Percentiles rank a stretch among this genome's conserved stretches.
phyloP scores from a whole-genome alignment of 1,284 basidiomycete genomes.

The Boletus semigastroideus region DNA sequence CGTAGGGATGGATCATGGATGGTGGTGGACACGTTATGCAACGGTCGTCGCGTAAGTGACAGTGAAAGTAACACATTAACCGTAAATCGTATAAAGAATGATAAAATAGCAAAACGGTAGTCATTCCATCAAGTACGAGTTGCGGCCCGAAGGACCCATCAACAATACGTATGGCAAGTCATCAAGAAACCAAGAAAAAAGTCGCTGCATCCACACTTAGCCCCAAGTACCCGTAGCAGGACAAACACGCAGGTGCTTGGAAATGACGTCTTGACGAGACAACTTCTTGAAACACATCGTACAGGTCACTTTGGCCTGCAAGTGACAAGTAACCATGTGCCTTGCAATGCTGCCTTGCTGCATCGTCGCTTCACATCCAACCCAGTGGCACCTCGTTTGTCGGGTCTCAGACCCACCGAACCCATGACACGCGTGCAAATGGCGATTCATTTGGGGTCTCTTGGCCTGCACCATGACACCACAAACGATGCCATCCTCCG shows the following conservation, averaged over 20 bases:
- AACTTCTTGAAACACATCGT: constrained; percentile 30
- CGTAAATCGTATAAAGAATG: neutral
- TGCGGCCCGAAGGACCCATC: neutral
- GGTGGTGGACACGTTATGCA: neutral
- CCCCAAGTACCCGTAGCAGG: constrained; percentile 21
- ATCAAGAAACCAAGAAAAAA: neutral
- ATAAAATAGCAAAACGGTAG: neutral
- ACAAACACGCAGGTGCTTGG: constrained; percentile 29
- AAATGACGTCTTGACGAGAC: constrained; percentile 29
- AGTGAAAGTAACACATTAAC: neutral
- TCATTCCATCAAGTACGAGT: neutral
- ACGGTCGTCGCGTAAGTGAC: neutral
- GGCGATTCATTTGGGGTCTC: constrained; percentile 28
- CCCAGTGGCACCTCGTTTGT: constrained; percentile 23
- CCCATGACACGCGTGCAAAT: constrained; percentile 24
- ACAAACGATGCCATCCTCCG: constrained; percentile 13
- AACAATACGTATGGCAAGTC: neutral
- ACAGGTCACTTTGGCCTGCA: constrained; percentile 30
- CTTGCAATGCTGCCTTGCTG: constrained; percentile 34
- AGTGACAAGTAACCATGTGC: constrained; percentile 30
- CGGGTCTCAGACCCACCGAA: constrained; percentile 26
- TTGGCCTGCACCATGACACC: constrained; percentile 23
- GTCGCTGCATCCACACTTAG: constrained; percentile 4
- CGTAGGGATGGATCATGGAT: neutral
- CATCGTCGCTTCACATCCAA: constrained; percentile 22